Evolutionary conservation across 495 filamentous ascomycete species (phyloP).

Genomic region (Xanthoparmelia taractica): DNA sequence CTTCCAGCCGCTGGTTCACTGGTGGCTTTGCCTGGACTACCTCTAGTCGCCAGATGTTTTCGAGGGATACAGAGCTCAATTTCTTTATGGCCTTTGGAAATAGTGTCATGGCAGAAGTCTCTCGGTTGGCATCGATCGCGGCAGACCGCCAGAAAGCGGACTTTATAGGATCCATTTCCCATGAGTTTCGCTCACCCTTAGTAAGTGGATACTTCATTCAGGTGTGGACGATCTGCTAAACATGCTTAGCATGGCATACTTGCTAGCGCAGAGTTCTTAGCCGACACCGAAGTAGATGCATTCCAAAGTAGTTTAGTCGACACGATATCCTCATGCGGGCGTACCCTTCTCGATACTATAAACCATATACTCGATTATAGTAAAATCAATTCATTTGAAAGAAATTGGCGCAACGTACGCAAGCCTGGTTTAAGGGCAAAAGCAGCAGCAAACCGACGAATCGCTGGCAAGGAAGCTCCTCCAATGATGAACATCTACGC

Average conservation of each 20-base stretch:
- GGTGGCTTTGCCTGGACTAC: slow-evolving; percentile 58
- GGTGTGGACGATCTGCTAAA: not conserved
- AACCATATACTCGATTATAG: slow-evolving; percentile 64
- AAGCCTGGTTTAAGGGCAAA: slow-evolving; percentile 28
- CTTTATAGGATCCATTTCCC: slow-evolving; percentile 66
- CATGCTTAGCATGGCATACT: slow-evolving; percentile 43
- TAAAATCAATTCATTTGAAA: slow-evolving; percentile 55
- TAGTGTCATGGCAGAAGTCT: slow-evolving; percentile 58
- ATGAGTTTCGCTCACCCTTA: slow-evolving; percentile 71
- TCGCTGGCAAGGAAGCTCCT: slow-evolving; percentile 21
- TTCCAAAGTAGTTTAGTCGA: slow-evolving; percentile 60
- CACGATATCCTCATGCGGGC: slow-evolving; percentile 66
- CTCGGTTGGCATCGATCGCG: slow-evolving; percentile 40
- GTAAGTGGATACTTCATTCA: slow-evolving; percentile 39
- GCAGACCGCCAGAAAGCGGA: slow-evolving; percentile 51
- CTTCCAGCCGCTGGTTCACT: slow-evolving; percentile 57
- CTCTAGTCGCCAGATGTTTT: slow-evolving; percentile 27
- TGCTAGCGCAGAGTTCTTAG: slow-evolving; percentile 59
- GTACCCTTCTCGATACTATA: slow-evolving; percentile 66
- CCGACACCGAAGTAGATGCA: slow-evolving; percentile 40
- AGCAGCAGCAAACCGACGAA: slow-evolving; percentile 30
- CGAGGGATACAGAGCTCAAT: slow-evolving; percentile 42
- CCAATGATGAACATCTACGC: slow-evolving; percentile 42
- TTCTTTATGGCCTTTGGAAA: slow-evolving; percentile 56
- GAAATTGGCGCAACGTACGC: slow-evolving; percentile 27